A percentile compares a stretch with the other conserved stretches of the same genome.
Evolutionary conservation across 1,139 yeast genomes (phyloP).

Genomic region (Candida frijolesensis): DNA sequence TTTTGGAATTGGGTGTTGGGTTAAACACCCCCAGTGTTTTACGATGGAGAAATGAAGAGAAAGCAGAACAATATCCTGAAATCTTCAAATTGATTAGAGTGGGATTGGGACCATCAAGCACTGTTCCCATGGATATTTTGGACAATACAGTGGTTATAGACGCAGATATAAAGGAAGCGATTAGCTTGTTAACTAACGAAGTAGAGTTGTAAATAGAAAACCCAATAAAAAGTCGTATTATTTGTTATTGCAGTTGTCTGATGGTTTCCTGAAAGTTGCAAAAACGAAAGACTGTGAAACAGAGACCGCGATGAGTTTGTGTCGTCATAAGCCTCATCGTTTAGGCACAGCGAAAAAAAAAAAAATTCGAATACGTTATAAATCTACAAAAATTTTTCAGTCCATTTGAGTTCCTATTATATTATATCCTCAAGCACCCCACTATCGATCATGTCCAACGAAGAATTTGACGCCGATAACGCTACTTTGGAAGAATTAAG

Average conservation of each 20-base stretch:
- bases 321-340: too few relatives aligned
- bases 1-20: conserved; percentile 13
- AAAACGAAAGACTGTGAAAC: not conserved
- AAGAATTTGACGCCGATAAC: conserved; percentile 45
- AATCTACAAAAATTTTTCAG: conserved; percentile 2
- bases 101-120: conserved; percentile 10
- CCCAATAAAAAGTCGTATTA: not conserved
- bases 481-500: conserved; percentile 69
- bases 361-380: not conserved
- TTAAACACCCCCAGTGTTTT: conserved; percentile 12
- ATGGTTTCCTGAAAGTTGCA: conserved; percentile 1
- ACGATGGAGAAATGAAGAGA: conserved; percentile 12
- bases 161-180: conserved; percentile 7
- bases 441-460: conserved; percentile 17
- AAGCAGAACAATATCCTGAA: conserved; percentile 4
- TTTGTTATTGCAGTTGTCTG: not conserved
- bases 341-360: not conserved
- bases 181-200: conserved; percentile 3
- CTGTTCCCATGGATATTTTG: conserved; percentile 3
- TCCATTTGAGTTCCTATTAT: not conserved
- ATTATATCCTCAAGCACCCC: conserved; percentile 13
- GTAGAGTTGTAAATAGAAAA: not conserved
- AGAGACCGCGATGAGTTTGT: too few relatives aligned
- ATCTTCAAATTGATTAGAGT: conserved; percentile 10
- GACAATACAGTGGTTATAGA: conserved; percentile 8